Base-by-base conservation (phyloP, 228 moss, liverwort and hornwort genomes). In the Sphagnum magellanicum region DNA sequence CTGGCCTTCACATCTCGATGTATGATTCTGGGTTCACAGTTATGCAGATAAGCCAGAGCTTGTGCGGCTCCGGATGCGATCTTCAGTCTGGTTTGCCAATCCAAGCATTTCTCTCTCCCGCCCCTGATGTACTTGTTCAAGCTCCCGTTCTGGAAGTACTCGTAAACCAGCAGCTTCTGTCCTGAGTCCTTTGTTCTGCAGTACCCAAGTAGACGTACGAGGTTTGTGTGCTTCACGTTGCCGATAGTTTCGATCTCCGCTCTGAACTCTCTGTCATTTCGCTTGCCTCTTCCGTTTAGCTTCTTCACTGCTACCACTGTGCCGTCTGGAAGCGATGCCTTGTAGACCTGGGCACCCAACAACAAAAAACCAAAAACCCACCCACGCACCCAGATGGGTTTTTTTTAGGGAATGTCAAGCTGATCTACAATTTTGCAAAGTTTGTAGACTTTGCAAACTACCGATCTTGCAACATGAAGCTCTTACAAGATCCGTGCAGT, bases 1-100 rank as follows among this genome's bases (percentile, higher is more conserved):
- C 90, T 89, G 16, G 95, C 85, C 82, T 95, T 95, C 67, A 95
- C 83, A 61, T 95, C 95, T 14, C 92, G 89, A 70, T 95, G 92
- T 4, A 95, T 92, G 50, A 95, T 83, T 48, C 82, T 77, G 12
- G 85, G 85, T 67, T 79, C 81, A 0, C 79, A 79, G 59, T 74
- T 75, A 71, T 86, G 86, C n/a, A 86, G 79, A 17, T 86, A 86
- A 0, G 77, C 68, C 8, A 86, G 68, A 0, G 82, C 79, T 67
- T 79, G 73, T 0, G 82, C 82, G 0, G 86, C 86, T 0, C 82
- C 86, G 14, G 82, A 50, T 1, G 82, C 82, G 52, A 86, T 82
- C 67, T 79, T 86, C 0, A 86, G 82, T 68, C 86, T 70, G 0
- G 79, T 65, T 3, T 79, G 75, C 82, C 82, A 86, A 73, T 82